Conservation (phyloP, 306 rosid species). For the Lathyrus aphaca region DNA sequence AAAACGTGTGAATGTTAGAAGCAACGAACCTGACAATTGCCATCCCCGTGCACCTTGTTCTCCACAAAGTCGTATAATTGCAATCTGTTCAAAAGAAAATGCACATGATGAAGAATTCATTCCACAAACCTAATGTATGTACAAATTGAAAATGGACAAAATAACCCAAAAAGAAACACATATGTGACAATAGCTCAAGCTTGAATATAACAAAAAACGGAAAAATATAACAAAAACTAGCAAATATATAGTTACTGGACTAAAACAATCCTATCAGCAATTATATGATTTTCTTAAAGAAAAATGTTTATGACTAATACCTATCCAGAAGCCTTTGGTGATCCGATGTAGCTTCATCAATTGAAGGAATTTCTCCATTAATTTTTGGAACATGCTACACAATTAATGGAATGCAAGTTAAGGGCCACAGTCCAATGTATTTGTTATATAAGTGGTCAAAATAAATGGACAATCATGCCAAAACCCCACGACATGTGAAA, state of each 20-base stretch:
- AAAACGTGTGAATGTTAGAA: constrained; percentile 26
- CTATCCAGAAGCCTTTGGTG: constrained; percentile 90
- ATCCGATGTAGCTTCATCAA: constrained; percentile 87
- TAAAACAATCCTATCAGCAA: constrained; percentile 30
- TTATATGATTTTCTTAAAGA: constrained; percentile 19
- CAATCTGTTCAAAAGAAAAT: constrained; percentile 54
- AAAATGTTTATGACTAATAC: constrained; percentile 43
- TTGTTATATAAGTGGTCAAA: neutral
- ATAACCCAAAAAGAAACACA: constrained; percentile 15
- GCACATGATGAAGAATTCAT: constrained; percentile 28
- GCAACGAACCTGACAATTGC: constrained; percentile 84
- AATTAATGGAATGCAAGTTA: constrained; percentile 19
- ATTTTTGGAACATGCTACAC: constrained; percentile 88
- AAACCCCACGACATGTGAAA: neutral
- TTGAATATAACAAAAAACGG: constrained; percentile 14
- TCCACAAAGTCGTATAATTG: constrained; percentile 69
- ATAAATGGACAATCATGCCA: constrained; percentile 9
- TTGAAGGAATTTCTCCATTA: constrained; percentile 90
- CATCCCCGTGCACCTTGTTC: constrained; percentile 76
- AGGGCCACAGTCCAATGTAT: constrained; percentile 3
- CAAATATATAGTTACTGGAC: constrained; percentile 13
- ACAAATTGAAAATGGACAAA: constrained; percentile 5
- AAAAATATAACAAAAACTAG: neutral
- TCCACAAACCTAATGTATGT: constrained; percentile 7
- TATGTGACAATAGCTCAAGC: constrained; percentile 7